Evolutionary conservation across 306 rosid species (phyloP).

Genomic region (Astragalus glycyphyllos): DNA sequence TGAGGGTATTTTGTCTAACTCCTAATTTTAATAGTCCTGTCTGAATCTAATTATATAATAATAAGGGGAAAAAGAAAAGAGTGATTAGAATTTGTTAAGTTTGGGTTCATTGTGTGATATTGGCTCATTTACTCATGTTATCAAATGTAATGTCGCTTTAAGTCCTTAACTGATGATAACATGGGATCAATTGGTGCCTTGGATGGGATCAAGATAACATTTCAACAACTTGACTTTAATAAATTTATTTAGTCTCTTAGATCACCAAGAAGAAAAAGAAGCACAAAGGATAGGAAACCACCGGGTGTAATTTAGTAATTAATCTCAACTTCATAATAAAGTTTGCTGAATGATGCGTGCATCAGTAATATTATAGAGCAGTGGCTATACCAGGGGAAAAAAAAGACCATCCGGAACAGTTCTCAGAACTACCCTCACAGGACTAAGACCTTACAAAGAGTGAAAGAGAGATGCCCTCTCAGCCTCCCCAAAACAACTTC

Average conservation of each 20-base stretch:
- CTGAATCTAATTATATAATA: not conserved
- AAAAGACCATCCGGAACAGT: not conserved
- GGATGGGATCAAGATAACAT: not conserved
- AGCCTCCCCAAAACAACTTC: not conserved
- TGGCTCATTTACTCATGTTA: slow-evolving; percentile 13
- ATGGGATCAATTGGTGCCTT: not conserved
- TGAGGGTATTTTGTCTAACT: not conserved
- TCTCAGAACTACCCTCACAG: not conserved
- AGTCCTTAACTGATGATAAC: slow-evolving; percentile 19
- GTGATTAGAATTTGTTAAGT: not conserved
- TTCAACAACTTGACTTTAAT: slow-evolving; percentile 10
- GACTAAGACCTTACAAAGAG: slow-evolving; percentile 4
- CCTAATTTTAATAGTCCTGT: not conserved
- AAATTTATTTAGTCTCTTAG: slow-evolving; percentile 7
- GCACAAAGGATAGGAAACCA: slow-evolving; percentile 16
- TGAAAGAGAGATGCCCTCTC: slow-evolving; percentile 25
- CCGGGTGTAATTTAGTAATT: not conserved
- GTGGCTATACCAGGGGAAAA: not conserved
- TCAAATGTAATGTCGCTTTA: slow-evolving; percentile 17
- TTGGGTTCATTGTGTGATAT: slow-evolving; percentile 16
- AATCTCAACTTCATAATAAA: not conserved
- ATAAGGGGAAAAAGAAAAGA: not conserved
- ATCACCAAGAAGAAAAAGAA: not conserved
- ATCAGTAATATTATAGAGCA: slow-evolving; percentile 2
- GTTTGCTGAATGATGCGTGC: not conserved